Base-by-base conservation (phyloP, 352 stramenopile genomes). In the Blastocystis sp. region DNA sequence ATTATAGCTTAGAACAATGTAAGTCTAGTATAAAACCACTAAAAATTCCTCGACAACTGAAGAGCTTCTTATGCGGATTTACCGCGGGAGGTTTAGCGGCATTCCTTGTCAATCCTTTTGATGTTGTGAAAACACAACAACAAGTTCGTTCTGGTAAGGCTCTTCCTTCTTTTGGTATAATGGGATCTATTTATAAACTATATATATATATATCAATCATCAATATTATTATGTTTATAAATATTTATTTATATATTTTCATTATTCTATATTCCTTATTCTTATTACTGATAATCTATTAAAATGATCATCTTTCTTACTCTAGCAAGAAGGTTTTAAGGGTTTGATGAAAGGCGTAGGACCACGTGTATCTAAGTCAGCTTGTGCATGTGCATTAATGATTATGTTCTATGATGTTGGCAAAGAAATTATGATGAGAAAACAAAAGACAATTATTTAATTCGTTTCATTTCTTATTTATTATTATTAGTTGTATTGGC, bases 351-450 rank as follows among this genome's bases (percentile, higher is more conserved):
- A 62, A 42, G 52, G 52, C 9, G 52, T 62, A 18, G 52, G 52
- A 34, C 52, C 52, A 6, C 34, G 52, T 21, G 35, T 62, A 24
- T 39, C 54, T 39, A 62, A 62, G 42, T 62, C 52, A 5, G 52
- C 52, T 2, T 39, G 48, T 4, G 52, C 52, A 25, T 62, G 52
- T 18, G 52, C 52, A 2, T 21, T 62, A 31, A 62, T 62, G 52
- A 62, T 62, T n/a, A 62, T 42, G 10, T 62, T 62, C 34, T 62
- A 62, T 18, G 52, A 62, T 18, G 48, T 54, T 35, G 52, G 52
- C 39, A 62, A 62, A 42, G 52, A 62, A n/a, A 24, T 62, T 2
- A 32, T 28, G 16, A 62, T 11, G 13, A 23, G 25, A 13, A 13
- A 18, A 11, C 16, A 32, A 13, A 62, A 62, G 33, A 59, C 19